Evolutionary conservation across 2,329 filamentous ascomycete species (phyloP), one percentile per base, ranked within the genome.

Genomic region (Microsporum canis): DNA sequence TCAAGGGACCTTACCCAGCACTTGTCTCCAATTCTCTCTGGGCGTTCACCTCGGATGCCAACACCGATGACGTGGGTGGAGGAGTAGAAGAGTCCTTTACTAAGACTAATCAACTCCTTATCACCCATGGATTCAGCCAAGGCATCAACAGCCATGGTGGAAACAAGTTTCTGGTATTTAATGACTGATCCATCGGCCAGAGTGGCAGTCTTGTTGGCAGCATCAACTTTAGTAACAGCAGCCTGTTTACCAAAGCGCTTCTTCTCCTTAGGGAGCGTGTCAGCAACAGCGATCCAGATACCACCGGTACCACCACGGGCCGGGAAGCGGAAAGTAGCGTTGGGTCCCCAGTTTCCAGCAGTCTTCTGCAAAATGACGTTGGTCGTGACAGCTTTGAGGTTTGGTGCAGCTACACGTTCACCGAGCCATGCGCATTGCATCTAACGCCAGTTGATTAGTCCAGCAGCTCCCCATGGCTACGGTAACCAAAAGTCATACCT

Each of bases 381-480:
- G 79, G 85, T 88, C 69, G 90, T 91, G 69, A 95, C 88, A 43
- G 82, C 84, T 86, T 99, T 99, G 80, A 96, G 83, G 74, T 99
- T 89, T 67, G 94, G 94, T 60, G 92, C 91, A 63, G 94, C 94
- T 59, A 99, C 94, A 82, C 94, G 92, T 85, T 99, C 94, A 70
- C 94, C 94, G 65, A 97, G 88, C 94, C 94, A 99, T 75, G 87
- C 81, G 77, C 91, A 96, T 89, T 97, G 94, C 94, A 99, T 99
- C 91, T 96, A 67, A 36, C 2, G 27, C 10, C 34, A 12, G 2
- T 56, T 36, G 5, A 47, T 51, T 38, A 39, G 41, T 14, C 5
- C 17, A 23, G 17, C 17, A 23, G 17, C 17, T 23, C 1, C 17
- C 17, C 1, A 23, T 23, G 17, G 17, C 17, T 23, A 23, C 17